Conservation (phyloP, 1,284 basidiomycete species). For the Rhodotorula glutinis region DNA sequence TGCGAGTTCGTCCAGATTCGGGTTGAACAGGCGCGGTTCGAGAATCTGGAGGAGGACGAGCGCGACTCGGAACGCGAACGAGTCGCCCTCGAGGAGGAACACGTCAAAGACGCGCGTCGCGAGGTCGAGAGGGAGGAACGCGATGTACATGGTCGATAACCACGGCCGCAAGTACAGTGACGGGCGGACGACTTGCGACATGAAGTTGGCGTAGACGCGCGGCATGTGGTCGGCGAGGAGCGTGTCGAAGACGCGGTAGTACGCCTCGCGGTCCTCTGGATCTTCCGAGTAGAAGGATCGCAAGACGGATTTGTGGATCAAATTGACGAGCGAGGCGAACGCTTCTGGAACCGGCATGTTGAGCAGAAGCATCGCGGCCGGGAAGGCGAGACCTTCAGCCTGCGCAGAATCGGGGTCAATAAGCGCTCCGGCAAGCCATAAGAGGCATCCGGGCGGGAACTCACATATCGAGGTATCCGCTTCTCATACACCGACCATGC, state of each 20-base stretch:
- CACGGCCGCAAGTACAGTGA: constrained; percentile 69
- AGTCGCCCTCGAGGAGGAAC: constrained; percentile 77
- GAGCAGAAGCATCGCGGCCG: constrained; percentile 57
- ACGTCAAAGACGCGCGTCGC: constrained; percentile 53
- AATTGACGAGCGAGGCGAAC: constrained; percentile 82
- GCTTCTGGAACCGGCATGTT: constrained; percentile 72
- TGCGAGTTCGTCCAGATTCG: constrained; percentile 69
- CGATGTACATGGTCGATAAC: constrained; percentile 73
- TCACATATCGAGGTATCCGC: constrained; percentile 65
- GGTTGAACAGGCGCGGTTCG: constrained; percentile 81
- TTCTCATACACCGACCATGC: constrained; percentile 86
- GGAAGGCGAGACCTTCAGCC: constrained; percentile 38
- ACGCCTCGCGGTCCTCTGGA: constrained; percentile 64
- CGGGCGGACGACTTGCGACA: constrained; percentile 61
- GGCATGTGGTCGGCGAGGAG: constrained; percentile 89
- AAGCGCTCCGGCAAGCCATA: no score
- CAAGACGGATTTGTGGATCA: constrained; percentile 79
- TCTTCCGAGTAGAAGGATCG: constrained; percentile 77
- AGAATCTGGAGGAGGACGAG: constrained; percentile 79
- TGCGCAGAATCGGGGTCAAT: not conserved
- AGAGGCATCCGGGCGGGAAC: constrained; percentile 13
- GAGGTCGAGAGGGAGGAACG: constrained; percentile 43
- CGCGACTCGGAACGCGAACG: constrained; percentile 76
- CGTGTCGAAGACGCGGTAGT: constrained; percentile 78
- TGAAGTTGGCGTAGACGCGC: constrained; percentile 58